A percentile compares a stretch with the other conserved stretches of the same genome.
phyloP scores from a whole-genome alignment of 1,139 yeast genomes.

The Scheffersomyces titani region DNA sequence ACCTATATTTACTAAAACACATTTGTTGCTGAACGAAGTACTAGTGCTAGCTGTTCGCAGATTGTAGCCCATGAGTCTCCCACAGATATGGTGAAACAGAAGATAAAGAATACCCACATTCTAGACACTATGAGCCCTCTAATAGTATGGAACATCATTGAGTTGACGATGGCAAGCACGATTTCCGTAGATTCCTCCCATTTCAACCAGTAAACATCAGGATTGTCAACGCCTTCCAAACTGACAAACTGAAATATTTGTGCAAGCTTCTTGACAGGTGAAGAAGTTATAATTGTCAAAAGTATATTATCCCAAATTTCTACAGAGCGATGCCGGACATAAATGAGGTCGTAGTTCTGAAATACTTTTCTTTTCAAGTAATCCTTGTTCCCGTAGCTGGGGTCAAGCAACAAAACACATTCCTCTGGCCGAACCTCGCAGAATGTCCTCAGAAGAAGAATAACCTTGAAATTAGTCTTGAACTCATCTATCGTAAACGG shows the following conservation, averaged over 20 bases:
- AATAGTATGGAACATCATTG: conserved; percentile 16
- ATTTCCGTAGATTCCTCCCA: conserved; percentile 15
- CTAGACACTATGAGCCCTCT: conserved; percentile 18
- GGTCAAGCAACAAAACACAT: conserved; percentile 14
- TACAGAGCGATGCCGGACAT: conserved; percentile 17
- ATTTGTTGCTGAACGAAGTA: background rate
- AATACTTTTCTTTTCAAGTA: conserved; percentile 12
- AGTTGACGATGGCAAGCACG: conserved; percentile 16
- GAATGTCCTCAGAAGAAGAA: conserved; percentile 14
- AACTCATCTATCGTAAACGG: conserved; percentile 11
- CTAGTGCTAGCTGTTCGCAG: background rate
- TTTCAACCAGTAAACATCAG: conserved; percentile 2
- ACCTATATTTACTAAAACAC: conserved; percentile 2
- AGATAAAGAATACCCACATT: conserved; percentile 20
- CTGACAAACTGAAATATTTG: background rate
- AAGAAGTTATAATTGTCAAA: conserved; percentile 3
- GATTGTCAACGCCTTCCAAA: background rate
- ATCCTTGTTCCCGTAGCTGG: conserved; percentile 8
- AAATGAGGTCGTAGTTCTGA: conserved; percentile 16
- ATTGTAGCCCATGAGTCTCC: conserved; percentile 5
- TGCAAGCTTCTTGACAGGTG: conserved; percentile 3
- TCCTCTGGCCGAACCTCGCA: conserved; percentile 16
- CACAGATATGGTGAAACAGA: conserved; percentile 5
- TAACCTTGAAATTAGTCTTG: conserved; percentile 14
- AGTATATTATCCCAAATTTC: conserved; percentile 14